phyloP scores from a whole-genome alignment of 768 basidiomycete species.

The Leccinum uliginosum region DNA sequence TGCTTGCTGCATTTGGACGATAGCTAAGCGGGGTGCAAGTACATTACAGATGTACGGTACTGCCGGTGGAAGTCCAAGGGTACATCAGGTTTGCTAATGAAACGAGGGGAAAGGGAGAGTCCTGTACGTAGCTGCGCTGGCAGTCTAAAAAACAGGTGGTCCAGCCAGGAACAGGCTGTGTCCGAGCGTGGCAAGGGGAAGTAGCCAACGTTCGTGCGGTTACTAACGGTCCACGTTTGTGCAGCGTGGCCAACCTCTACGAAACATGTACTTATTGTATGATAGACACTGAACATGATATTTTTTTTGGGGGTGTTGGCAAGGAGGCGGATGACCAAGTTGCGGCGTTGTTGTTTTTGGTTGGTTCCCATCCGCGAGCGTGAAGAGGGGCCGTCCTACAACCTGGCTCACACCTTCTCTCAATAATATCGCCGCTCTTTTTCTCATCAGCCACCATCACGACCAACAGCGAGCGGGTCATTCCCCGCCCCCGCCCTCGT shows the following conservation, averaged over 20 bases:
- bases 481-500: neutral
- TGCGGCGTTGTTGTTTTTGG: neutral
- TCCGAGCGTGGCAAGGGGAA: neutral
- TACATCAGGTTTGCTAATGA: neutral
- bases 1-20: neutral
- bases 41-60: too few species aligned
- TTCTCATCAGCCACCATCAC: neutral
- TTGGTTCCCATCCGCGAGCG: slow-evolving; percentile 6
- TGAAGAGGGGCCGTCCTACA: neutral
- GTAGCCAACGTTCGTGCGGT: neutral
- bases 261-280: too few species aligned
- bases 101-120: too few species aligned
- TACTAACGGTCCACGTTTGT: neutral
- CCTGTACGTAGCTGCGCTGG: neutral
- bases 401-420: slow-evolving; percentile 8
- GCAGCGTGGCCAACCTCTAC: neutral
- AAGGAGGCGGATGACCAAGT: neutral
- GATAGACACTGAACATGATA: too few species aligned
- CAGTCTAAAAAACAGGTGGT: neutral
- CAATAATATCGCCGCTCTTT: slow-evolving; percentile 19
- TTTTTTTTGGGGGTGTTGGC: neutral
- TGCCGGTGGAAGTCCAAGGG: too few species aligned
- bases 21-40: neutral
- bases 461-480: slow-evolving; percentile 2
- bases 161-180: neutral